A percentile compares a stretch with the other conserved stretches of the same genome.
Conservation (phyloP, 257 asterid species). For the Striga asiatica region DNA sequence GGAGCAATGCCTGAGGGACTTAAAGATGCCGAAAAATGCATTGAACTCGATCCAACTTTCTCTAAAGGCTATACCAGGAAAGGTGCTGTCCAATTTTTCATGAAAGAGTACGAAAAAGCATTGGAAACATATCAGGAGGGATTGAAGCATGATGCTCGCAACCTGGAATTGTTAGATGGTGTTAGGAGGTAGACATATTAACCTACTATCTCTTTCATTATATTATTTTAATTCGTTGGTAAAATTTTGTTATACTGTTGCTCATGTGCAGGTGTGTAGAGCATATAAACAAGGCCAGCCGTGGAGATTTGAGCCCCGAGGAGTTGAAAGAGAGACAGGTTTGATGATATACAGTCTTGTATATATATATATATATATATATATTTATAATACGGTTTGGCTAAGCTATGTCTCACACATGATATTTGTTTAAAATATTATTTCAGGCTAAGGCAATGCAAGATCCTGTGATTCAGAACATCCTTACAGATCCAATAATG, state of each 20-base stretch:
- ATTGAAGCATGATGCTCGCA: slow-evolving; percentile 65
- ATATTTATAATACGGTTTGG: too few species aligned
- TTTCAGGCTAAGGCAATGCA: slow-evolving; percentile 84
- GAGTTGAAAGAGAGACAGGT: slow-evolving; percentile 99
- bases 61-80: slow-evolving; percentile 80
- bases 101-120: slow-evolving; percentile 89
- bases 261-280: slow-evolving; percentile 53
- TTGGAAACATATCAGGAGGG: slow-evolving; percentile 88
- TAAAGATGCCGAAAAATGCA: slow-evolving; percentile 88
- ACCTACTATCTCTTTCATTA: neutral
- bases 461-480: slow-evolving; percentile 90
- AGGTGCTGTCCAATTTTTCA: slow-evolving; percentile 80
- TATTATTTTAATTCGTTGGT: neutral
- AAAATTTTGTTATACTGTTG: neutral
- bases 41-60: slow-evolving; percentile 81
- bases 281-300: slow-evolving; percentile 80
- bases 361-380: too few species aligned
- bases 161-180: slow-evolving; percentile 78
- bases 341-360: neutral
- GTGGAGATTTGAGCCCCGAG: slow-evolving; percentile 86
- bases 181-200: slow-evolving; percentile 46
- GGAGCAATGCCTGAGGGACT: slow-evolving; percentile 91
- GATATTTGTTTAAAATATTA: neutral
- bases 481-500: slow-evolving; percentile 91
- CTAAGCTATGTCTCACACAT: neutral